Evolutionary conservation across 2,329 filamentous ascomycete species (phyloP), one percentile per base, ranked within the genome.

Genomic region (Bipolaris zeicola): DNA sequence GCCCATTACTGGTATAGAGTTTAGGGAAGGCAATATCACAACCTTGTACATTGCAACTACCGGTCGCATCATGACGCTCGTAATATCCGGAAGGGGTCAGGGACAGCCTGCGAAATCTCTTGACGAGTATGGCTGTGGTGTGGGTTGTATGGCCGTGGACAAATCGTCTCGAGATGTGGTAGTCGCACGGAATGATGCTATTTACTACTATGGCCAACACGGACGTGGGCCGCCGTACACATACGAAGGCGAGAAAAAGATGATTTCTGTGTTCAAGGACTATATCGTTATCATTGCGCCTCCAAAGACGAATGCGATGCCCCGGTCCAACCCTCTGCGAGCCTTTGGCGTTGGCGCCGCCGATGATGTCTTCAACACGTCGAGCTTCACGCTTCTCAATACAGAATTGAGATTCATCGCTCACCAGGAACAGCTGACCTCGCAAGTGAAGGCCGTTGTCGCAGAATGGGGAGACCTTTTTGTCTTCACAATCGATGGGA

Each of bases 111-210:
- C 94, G 3, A 89, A 93, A 64, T 91, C 91, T 0, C 82, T 98
- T 16, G 95, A 98, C 72, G 93, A 98, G 70, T 83, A 86, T 16
- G 95, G 95, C 1, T 98, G 94, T 70, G 93, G 86, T 10, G 87
- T 96, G n/a, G 93, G 92, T 1, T 99, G 96, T 76, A 96, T 99
- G 91, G 90, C 92, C 0, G 83, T 94, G 11, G 92, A 97, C 74
- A 86, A 85, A 58, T 83, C 85, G 60, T 90, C 87, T 0, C 91
- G 90, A 5, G 91, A 97, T 63, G 88, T 99, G 18, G 85, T 99
- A 3, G 89, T 99, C n/a, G 95, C 89, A 1, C 83, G 95, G 58
- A 92, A 97, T 65, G 96, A 99, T 83, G 95, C 94, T 6, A 89
- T 99, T 51, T 98, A 98, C 77, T 93, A 91, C 57, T 99, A 98